phyloP scores from a whole-genome alignment of 176 grass and related monocot species.

The Cenchrus americanus region DNA sequence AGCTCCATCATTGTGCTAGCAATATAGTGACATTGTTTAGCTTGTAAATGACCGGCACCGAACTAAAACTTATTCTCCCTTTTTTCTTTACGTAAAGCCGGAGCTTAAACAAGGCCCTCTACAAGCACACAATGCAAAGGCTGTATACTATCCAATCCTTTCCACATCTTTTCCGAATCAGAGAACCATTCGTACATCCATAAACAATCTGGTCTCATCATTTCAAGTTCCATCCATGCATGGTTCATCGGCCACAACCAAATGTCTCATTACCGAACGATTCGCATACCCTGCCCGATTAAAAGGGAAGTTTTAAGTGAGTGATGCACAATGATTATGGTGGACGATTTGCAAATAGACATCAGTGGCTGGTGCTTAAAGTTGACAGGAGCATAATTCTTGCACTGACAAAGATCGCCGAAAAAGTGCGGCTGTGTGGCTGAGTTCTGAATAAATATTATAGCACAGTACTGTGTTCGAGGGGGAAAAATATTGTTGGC shows the following conservation, averaged over 20 bases:
- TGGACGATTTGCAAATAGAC: conserved; percentile 36
- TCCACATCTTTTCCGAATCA: conserved; percentile 28
- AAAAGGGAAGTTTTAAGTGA: conserved; percentile 35
- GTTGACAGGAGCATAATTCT: conserved; percentile 45
- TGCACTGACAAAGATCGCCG: conserved; percentile 12
- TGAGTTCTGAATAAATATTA: conserved; percentile 2
- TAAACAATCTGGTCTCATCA: conserved; percentile 35
- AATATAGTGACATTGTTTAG: conserved; percentile 3
- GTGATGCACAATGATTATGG: conserved; percentile 47
- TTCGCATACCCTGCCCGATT: not conserved
- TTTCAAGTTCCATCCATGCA: conserved; percentile 32
- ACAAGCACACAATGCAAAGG: conserved; percentile 28
- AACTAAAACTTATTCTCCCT: conserved; percentile 43
- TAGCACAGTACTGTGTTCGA: not conserved
- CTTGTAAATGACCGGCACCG: conserved; percentile 35
- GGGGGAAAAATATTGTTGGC: too few relatives aligned
- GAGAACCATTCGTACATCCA: conserved; percentile 48
- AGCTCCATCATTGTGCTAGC: not conserved
- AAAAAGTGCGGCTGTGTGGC: conserved; percentile 17
- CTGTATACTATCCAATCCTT: conserved; percentile 39
- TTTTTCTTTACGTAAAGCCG: conserved; percentile 46
- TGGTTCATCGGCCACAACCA: conserved; percentile 33
- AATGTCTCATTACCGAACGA: conserved; percentile 15
- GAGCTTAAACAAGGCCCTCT: conserved; percentile 38
- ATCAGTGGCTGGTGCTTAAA: conserved; percentile 50